phyloP scores from a whole-genome alignment of 108 stramenopile genomes.

The Cylindrotheca fusiformis region DNA sequence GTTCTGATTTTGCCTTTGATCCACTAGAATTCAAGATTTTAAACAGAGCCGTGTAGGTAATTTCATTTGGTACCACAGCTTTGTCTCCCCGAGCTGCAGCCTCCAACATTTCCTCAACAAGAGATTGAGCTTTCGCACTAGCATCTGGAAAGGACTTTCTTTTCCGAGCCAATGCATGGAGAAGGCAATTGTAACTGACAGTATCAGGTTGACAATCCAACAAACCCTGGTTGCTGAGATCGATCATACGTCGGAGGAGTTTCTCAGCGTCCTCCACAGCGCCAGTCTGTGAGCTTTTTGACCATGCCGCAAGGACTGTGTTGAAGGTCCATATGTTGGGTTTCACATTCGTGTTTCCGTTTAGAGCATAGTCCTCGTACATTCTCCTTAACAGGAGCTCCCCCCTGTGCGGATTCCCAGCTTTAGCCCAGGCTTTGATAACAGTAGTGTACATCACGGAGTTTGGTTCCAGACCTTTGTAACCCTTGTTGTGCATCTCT shows the following conservation, averaged over 20 bases:
- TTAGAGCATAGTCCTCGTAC: conserved; percentile 22
- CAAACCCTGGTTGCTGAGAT: conserved; percentile 3
- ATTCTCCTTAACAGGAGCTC: conserved; percentile 26
- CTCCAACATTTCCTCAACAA: conserved; percentile 2
- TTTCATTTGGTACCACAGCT: conserved; percentile 12
- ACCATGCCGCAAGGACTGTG: conserved; percentile 29
- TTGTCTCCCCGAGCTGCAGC: not conserved
- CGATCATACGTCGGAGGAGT: conserved; percentile 22
- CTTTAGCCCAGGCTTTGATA: conserved; percentile 27
- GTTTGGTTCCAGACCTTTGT: conserved; percentile 20
- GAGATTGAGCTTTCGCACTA: conserved; percentile 7
- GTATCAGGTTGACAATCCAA: conserved; percentile 19
- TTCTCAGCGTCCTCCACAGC: conserved; percentile 20
- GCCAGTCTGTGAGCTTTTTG: conserved; percentile 4
- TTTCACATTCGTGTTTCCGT: conserved; percentile 7
- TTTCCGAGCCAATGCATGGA: conserved; percentile 25
- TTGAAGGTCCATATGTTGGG: conserved; percentile 35
- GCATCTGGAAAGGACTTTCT: conserved; percentile 12
- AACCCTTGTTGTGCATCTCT: not conserved
- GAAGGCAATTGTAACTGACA: conserved; percentile 32
- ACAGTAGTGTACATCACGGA: conserved; percentile 26
- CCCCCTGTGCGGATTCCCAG: conserved; percentile 17
- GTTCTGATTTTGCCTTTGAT: conserved; percentile 1
- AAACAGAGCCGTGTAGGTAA: conserved; percentile 20
- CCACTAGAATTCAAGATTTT: conserved; percentile 7